Evolutionary conservation across 164 flowering plant genomes (phyloP), one percentile per base, ranked within the genome.

Genomic region (Vitis rupestris): DNA sequence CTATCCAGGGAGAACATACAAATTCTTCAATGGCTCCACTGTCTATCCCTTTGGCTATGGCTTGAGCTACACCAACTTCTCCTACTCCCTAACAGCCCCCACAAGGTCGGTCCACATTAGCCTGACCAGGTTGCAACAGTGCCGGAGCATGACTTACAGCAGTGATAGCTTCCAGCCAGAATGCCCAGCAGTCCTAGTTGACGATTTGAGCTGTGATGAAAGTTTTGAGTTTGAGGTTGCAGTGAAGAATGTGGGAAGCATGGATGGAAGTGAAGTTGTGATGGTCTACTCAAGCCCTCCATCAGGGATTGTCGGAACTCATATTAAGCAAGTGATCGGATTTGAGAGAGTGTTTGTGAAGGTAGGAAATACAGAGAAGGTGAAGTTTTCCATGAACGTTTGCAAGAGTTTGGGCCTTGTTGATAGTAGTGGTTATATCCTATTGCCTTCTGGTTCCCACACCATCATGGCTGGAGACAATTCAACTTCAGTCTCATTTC

Each of bases 21-120:
- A 61, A 23, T 81, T 81, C 72, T 81, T 70, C 72, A 65, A 68
- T 52, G 84, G 84, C 30, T 23, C 71, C 0, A 64, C 68, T 0
- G 69, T 81, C 27, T 81, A 70, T n/a, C 77, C 44, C 79, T 81
- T 78, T 27, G 84, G 82, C 8, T 59, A 76, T 50, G 84, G 84
- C 8, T 50, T 81, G 31, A 78, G 84, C 44, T 37, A 37, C 73
- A 64, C 80, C 60, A 51, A 27, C 1, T 81, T 72, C 81, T 51
- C n/a, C 31, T 67, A 74, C 70, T 44, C 57, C 0, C 8, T 80
- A 1, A 10, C 56, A 1, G 52, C 80, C 6, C 3, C 44, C 6
- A 37, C 16, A 27, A 73, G 66, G 8, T 60, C 70, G 0, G 0
- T 37, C 7, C 4, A 37, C 44, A 37, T 37, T 6, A 37, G 44